These are phyloP conservation scores for Musa troglodytarum DNA, from an alignment of 176 grass and related monocot species.

Conservation along the genomic window DNA sequence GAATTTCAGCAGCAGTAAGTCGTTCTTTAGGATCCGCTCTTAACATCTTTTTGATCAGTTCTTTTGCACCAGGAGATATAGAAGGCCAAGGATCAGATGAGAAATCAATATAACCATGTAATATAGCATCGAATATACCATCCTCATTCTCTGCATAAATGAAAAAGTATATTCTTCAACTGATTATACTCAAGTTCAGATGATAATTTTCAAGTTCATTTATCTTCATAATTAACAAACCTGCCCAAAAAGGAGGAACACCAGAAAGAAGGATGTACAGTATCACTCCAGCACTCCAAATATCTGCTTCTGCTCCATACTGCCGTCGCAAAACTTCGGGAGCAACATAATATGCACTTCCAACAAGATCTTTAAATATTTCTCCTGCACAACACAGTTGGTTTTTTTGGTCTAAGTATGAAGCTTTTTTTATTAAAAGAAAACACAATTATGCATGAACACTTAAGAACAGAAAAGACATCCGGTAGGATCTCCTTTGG, in stretches of 20 bases:
- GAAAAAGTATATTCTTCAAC: neutral
- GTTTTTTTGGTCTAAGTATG: neutral
- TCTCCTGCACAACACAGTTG: constrained; percentile 12
- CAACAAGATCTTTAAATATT: constrained; percentile 81
- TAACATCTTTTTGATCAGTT: constrained; percentile 88
- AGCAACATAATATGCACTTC: constrained; percentile 91
- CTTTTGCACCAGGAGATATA: constrained; percentile 70
- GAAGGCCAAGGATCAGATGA: constrained; percentile 82
- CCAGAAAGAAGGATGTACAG: constrained; percentile 93
- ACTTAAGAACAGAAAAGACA: neutral
- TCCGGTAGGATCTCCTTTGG: neutral
- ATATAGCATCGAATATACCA: constrained; percentile 75
- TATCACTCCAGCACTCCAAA: constrained; percentile 93
- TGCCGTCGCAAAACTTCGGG: constrained; percentile 73
- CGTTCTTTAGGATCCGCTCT: constrained; percentile 72
- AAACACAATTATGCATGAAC: neutral
- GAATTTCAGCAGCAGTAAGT: constrained; percentile 70
- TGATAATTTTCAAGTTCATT: neutral
- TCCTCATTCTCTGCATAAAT: constrained; percentile 69
- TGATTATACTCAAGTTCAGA: neutral
- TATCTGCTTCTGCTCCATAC: constrained; percentile 81
- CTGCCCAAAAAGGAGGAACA: constrained; percentile 98
- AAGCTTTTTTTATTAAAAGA: neutral
- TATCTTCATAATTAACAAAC: constrained; percentile 20
- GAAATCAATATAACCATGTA: constrained; percentile 72